Evolutionary conservation across 768 basidiomycete species (phyloP).

Genomic region (Xerocomus potaroensis): DNA sequence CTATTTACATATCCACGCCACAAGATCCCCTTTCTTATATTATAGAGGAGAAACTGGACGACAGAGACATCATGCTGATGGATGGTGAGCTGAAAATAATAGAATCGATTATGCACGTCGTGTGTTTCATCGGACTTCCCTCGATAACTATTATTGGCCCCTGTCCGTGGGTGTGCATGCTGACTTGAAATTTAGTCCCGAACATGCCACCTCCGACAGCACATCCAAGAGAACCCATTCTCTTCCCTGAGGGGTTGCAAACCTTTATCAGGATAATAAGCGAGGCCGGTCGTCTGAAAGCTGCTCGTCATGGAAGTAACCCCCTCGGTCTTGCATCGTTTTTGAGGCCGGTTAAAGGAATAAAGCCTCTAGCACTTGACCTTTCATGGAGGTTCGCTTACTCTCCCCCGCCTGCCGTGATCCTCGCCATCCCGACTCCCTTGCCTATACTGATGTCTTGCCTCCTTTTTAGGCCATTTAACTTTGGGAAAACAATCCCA

Average conservation of each 20-base stretch:
- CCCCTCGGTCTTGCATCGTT: constrained; percentile 12
- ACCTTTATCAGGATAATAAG: constrained; percentile 27
- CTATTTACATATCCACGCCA: constrained; percentile 28
- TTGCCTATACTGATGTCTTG: not conserved
- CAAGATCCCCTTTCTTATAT: constrained; percentile 36
- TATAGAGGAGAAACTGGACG: constrained; percentile 53
- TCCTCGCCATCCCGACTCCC: not conserved
- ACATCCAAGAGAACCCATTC: constrained; percentile 32
- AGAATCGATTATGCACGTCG: constrained; percentile 7
- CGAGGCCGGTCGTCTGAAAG: not conserved
- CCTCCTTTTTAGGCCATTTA: constrained; percentile 42
- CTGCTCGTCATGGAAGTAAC: not conserved
- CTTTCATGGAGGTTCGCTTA: constrained; percentile 63
- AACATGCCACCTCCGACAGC: constrained; percentile 49
- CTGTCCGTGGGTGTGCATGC: constrained; percentile 12
- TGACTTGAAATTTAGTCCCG: constrained; percentile 45
- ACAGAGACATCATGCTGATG: constrained; percentile 48
- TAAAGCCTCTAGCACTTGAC: constrained; percentile 52
- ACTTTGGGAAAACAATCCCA: constrained; percentile 32
- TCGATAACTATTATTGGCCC: constrained; percentile 16
- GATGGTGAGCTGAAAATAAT: constrained; percentile 42
- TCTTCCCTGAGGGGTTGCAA: constrained; percentile 31
- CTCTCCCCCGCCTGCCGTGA: not conserved
- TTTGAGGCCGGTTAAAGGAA: constrained; percentile 54
- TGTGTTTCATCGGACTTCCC: constrained; percentile 16